Conservation (phyloP, 345 rosid species). For the Brassica juncea region DNA sequence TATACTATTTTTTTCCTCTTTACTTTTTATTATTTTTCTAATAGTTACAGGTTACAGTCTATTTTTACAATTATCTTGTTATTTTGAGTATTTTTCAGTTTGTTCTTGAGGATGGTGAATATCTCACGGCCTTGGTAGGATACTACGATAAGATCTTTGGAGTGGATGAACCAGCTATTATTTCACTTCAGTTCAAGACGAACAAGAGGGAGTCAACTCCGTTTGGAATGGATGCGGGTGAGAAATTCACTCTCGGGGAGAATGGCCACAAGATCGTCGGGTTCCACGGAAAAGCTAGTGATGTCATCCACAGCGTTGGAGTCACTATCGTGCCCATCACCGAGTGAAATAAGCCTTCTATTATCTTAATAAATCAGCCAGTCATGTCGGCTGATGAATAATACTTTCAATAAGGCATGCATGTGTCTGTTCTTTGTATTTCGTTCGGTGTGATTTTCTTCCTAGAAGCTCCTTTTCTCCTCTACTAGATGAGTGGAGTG, state of each 20-base stretch:
- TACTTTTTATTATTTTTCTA: no score
- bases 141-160: constrained; percentile 28
- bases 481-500: neutral
- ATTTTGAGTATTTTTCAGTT: constrained; percentile 19
- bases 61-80: neutral
- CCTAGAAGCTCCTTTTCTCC: neutral
- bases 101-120: constrained; percentile 35
- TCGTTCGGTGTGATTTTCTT: neutral
- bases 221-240: constrained; percentile 23
- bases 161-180: neutral
- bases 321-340: neutral
- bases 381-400: neutral
- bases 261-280: constrained; percentile 29
- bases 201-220: constrained; percentile 31
- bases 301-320: neutral
- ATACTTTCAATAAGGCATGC: neutral
- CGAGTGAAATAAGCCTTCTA: neutral
- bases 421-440: neutral
- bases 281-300: constrained; percentile 33
- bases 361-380: neutral
- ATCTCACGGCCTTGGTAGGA: constrained; percentile 22
- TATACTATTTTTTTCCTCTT: no score
- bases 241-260: constrained; percentile 18
- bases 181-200: constrained; percentile 28
- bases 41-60: no score